These are phyloP conservation scores for Trichoderma asperelloides DNA, from an alignment of 495 filamentous ascomycete species.

Conservation along the genomic window DNA sequence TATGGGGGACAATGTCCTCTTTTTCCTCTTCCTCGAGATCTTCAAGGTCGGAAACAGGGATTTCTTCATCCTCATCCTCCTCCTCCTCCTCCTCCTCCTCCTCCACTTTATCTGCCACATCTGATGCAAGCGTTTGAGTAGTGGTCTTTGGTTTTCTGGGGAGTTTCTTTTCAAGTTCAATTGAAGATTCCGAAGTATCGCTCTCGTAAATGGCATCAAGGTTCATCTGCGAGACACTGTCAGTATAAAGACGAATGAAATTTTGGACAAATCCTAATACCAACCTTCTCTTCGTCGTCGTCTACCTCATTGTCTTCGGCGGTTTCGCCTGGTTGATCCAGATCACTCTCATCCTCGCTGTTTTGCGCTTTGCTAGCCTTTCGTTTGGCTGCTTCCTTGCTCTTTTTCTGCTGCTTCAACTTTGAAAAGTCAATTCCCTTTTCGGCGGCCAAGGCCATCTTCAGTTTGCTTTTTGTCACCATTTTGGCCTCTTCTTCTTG, in stretches of 20 bases:
- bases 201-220: conserved; percentile 22
- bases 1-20: conserved; percentile 77
- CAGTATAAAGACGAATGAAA: background rate
- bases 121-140: conserved; percentile 27
- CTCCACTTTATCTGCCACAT: conserved; percentile 28
- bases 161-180: conserved; percentile 29
- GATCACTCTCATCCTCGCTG: conserved; percentile 33
- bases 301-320: too few species aligned
- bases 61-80: conserved; percentile 58
- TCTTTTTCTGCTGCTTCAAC: conserved; percentile 47
- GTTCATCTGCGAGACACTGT: conserved; percentile 16
- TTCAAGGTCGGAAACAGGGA: conserved; percentile 75
- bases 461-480: conserved; percentile 57
- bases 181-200: conserved; percentile 24
- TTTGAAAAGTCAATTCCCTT: conserved; percentile 60
- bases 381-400: conserved; percentile 45
- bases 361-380: conserved; percentile 32
- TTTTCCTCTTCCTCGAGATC: conserved; percentile 70
- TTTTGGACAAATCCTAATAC: background rate
- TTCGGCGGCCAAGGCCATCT: conserved; percentile 56
- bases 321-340: conserved; percentile 34
- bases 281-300: conserved; percentile 12
- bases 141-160: conserved; percentile 23
- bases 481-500: conserved; percentile 19
- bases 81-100: conserved; percentile 41